Conservation (phyloP, 1,139 yeast genomes). For the Blastobotrys apis region DNA sequence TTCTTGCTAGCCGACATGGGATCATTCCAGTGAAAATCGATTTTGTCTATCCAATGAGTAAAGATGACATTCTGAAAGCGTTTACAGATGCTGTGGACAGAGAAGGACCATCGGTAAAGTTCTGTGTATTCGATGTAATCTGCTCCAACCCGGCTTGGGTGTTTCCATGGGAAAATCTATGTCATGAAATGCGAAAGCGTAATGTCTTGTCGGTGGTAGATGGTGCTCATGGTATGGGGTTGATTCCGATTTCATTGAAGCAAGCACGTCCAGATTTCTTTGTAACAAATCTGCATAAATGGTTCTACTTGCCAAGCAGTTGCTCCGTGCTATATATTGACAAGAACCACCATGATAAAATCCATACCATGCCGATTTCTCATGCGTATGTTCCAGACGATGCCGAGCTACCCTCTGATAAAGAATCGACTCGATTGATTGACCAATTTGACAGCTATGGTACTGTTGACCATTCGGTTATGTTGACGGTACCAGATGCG, state of each 20-base stretch:
- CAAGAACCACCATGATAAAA: constrained; percentile 44
- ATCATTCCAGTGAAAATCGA: constrained; percentile 45
- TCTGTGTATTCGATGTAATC: constrained; percentile 58
- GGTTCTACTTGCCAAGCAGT: constrained; percentile 59
- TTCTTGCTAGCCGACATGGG: constrained; percentile 43
- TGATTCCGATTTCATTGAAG: constrained; percentile 45
- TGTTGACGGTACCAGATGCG: constrained; percentile 41
- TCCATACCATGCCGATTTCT: constrained; percentile 61
- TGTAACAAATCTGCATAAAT: constrained; percentile 64
- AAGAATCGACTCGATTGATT: constrained; percentile 20
- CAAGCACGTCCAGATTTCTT: constrained; percentile 56
- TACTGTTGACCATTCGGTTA: constrained; percentile 37
- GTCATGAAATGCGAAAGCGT: constrained; percentile 45
- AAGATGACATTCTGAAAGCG: constrained; percentile 44
- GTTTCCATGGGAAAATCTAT: constrained; percentile 53
- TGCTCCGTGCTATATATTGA: constrained; percentile 59
- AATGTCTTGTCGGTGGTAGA: constrained; percentile 56
- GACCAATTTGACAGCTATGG: constrained; percentile 38
- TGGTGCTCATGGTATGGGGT: constrained; percentile 69
- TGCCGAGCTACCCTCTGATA: constrained; percentile 10
- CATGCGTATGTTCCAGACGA: constrained; percentile 20
- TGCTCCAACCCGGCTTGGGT: constrained; percentile 61
- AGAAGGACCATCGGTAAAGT: constrained; percentile 25
- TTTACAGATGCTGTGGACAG: constrained; percentile 35
- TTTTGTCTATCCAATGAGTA: constrained; percentile 48